Percentiles rank a stretch among this genome's conserved stretches.
These are phyloP conservation scores for Silene noctiflora DNA, from an alignment of 179 eudicot species.

Conservation along the genomic window DNA sequence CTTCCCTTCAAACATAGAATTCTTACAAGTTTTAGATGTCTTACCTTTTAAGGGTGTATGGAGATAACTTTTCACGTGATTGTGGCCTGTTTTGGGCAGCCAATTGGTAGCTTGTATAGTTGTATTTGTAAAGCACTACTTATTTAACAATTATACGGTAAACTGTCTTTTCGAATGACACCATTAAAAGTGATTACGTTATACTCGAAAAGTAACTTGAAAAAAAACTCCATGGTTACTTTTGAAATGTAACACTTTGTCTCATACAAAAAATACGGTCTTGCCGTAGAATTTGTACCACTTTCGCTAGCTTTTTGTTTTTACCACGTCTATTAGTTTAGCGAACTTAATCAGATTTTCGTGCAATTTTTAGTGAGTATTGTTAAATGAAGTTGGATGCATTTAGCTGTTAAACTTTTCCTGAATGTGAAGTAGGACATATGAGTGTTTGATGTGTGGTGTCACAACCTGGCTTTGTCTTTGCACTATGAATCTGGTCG, in stretches of 20 bases:
- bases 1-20: slow-evolving; percentile 4
- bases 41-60: neutral
- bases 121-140: too few relatives aligned
- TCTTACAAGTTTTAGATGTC: slow-evolving; percentile 2
- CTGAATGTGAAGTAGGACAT: neutral
- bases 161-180: too few relatives aligned
- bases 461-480: neutral
- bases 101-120: neutral
- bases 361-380: neutral
- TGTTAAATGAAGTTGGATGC: neutral
- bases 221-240: too few relatives aligned
- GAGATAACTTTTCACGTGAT: neutral
- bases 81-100: neutral
- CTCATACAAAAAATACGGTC: too few relatives aligned
- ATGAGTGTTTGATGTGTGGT: neutral
- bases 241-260: too few relatives aligned
- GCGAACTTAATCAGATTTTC: neutral
- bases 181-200: too few relatives aligned
- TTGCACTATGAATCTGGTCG: neutral
- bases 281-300: too few relatives aligned
- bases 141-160: too few relatives aligned
- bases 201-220: too few relatives aligned
- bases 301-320: neutral
- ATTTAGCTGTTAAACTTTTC: neutral
- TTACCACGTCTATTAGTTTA: neutral